Evolutionary conservation across 352 stramenopile species (phyloP), one percentile per base, ranked within the genome.

Genomic region (Halophytophthora batemanensis): DNA sequence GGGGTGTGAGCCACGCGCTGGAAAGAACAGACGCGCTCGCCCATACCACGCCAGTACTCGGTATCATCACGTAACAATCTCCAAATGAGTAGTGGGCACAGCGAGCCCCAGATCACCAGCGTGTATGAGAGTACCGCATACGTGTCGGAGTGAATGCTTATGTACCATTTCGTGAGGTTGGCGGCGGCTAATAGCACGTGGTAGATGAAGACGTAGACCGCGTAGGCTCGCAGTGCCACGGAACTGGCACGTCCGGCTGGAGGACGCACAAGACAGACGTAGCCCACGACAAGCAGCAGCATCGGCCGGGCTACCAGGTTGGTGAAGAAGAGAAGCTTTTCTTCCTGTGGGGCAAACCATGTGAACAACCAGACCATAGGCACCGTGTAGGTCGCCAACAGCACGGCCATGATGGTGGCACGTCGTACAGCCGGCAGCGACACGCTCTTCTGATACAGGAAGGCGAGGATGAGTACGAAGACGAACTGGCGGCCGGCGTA

Each of bases 401-500:
- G 33, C 8, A 85, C 12, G 3, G 73, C 56, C 23, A 74, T 73
- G 29, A 50, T 21, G 0, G 77, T 52, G 2, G 70, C 70, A 2
- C 77, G 70, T 2, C 62, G 52, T 40, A 86, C 48, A 14, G 77
- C 75, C 21, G 71, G 74, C 3, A 77, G 39, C 3, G 77, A 84
- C 11, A 88, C 66, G 37, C 74, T 88, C 63, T 88, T 86, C 53
- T 85, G 77, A 5, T 73, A 64, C 13, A 88, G 51, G 34, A 75
- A 82, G 3, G 85, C 49, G 1, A 80, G 52, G 2, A 73, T 59
- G 7, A 78, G 59, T 19, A 86, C 45, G 29, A 86, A 78, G 19
- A 82, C 58, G 43, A 88, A 86, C 48, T 86, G 71, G 23, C 72
- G 56, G 13, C 73, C 71, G 1, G 48, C 37, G 43, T 82, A 86